Conservation (phyloP, 2,329 filamentous ascomycete genomes). For the Ophiostoma angusticollis region DNA sequence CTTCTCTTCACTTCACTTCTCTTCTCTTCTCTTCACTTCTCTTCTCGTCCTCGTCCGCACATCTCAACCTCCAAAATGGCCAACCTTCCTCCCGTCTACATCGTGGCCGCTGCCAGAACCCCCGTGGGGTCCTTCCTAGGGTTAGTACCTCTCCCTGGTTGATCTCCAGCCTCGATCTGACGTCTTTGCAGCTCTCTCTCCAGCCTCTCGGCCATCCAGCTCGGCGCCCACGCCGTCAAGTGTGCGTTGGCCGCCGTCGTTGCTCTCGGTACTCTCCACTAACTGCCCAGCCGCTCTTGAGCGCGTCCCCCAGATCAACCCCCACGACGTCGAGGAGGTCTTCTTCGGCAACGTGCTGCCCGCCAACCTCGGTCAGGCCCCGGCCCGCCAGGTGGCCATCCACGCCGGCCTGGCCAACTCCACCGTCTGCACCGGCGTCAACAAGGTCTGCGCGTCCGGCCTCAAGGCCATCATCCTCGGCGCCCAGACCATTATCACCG, state of each 20-base stretch:
- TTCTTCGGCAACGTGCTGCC: constrained; percentile 98
- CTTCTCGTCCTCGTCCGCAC: too few species aligned
- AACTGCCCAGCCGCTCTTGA: constrained; percentile 54
- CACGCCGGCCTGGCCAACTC: constrained; percentile 70
- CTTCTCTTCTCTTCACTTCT: too few species aligned
- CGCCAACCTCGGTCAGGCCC: constrained; percentile 79
- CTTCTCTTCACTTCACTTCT: too few species aligned
- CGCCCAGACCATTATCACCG: constrained; percentile 94
- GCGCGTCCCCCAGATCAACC: constrained; percentile 73
- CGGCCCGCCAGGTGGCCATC: constrained; percentile 86
- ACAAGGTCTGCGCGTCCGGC: constrained; percentile 96
- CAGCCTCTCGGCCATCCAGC: constrained; percentile 70
- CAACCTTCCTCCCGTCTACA: constrained; percentile 79
- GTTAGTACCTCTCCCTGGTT: constrained; percentile 34
- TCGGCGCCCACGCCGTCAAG: constrained; percentile 88
- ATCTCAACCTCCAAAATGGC: constrained; percentile 45
- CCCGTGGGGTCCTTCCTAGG: constrained; percentile 91
- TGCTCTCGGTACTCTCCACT: background rate
- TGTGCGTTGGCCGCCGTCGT: constrained; percentile 38
- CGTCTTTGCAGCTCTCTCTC: constrained; percentile 58
- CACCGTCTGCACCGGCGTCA: constrained; percentile 81
- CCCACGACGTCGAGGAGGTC: constrained; percentile 85
- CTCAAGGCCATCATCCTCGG: constrained; percentile 91
- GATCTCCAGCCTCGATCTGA: constrained; percentile 2
- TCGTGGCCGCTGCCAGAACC: constrained; percentile 82